Evolutionary conservation across 768 basidiomycete species (phyloP).

Genomic region (Tylopilus sp.): DNA sequence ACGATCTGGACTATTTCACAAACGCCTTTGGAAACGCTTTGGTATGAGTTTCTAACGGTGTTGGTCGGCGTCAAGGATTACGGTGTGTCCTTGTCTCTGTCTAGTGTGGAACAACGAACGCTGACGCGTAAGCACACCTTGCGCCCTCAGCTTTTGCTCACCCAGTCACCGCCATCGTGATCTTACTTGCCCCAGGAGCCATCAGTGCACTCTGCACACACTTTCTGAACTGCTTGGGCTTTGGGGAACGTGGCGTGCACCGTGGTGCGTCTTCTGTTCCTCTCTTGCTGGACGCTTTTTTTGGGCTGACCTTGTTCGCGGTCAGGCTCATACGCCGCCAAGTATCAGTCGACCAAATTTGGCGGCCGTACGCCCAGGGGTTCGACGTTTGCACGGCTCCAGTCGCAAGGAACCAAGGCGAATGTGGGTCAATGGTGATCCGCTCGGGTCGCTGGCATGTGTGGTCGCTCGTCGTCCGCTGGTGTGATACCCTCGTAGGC

Average conservation of each 20-base stretch:
- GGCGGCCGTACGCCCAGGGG: constrained; percentile 13
- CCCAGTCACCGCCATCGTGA: constrained; percentile 8
- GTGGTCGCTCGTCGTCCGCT: not conserved
- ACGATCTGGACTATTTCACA: constrained; percentile 10
- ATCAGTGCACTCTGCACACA: not conserved
- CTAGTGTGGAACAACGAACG: not conserved
- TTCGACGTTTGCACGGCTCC: constrained; percentile 2
- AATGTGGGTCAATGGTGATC: not conserved
- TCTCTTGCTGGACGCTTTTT: not conserved
- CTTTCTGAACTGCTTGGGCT: constrained; percentile 1
- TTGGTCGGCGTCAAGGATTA: constrained; percentile 10
- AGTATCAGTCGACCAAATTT: constrained; percentile 21
- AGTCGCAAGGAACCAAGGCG: not conserved
- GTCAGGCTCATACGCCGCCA: constrained; percentile 12
- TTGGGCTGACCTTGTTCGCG: not conserved
- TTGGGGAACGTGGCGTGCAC: not conserved
- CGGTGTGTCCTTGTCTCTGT: constrained; percentile 2
- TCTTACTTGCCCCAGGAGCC: not conserved
- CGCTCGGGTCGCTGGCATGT: not conserved
- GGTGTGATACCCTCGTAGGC: not conserved
- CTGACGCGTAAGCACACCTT: constrained; percentile 3
- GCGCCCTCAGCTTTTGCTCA: constrained; percentile 2
- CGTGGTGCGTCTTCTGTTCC: constrained; percentile 5
- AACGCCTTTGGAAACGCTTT: constrained; percentile 23
- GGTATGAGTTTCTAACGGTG: constrained; percentile 11